Evolutionary conservation across 2,329 filamentous ascomycete genomes (phyloP).

Genomic region (Oidium heveae): DNA sequence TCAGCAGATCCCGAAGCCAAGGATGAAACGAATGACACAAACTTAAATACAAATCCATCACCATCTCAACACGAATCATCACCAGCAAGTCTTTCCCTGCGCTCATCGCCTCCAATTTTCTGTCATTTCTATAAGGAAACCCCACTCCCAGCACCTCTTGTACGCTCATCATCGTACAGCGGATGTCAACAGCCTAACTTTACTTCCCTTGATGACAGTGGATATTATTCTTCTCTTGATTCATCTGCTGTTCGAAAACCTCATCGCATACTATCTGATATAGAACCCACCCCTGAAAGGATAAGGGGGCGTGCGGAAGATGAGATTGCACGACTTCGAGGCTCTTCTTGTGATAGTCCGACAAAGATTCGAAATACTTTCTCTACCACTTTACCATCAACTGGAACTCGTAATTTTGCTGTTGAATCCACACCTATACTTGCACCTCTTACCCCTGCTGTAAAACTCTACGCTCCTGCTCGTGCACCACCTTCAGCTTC

Average conservation of each 20-base stretch:
- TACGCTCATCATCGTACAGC: background rate
- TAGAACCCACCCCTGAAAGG: constrained; percentile 53
- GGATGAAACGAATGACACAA: constrained; percentile 17
- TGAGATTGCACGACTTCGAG: constrained; percentile 78
- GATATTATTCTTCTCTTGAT: constrained; percentile 88
- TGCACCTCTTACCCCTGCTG: constrained; percentile 57
- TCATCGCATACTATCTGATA: constrained; percentile 47
- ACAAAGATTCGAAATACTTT: constrained; percentile 33
- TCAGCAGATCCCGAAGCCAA: constrained; percentile 28
- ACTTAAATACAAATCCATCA: constrained; percentile 7
- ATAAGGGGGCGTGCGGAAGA: constrained; percentile 85
- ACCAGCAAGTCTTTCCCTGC: constrained; percentile 45
- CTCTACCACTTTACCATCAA: constrained; percentile 37
- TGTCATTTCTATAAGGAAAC: constrained; percentile 34
- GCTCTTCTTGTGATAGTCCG: constrained; percentile 82
- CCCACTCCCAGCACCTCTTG: constrained; percentile 38
- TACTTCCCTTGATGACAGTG: constrained; percentile 54
- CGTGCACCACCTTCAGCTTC: constrained; percentile 49
- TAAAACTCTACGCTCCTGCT: constrained; percentile 47
- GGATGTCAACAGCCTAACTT: background rate
- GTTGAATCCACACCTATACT: constrained; percentile 31
- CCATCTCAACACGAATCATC: constrained; percentile 34
- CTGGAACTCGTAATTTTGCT: constrained; percentile 23
- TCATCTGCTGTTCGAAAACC: constrained; percentile 56
- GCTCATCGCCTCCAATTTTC: constrained; percentile 73